Conservation (phyloP, 768 basidiomycete genomes). For the Pisolithus albus region DNA sequence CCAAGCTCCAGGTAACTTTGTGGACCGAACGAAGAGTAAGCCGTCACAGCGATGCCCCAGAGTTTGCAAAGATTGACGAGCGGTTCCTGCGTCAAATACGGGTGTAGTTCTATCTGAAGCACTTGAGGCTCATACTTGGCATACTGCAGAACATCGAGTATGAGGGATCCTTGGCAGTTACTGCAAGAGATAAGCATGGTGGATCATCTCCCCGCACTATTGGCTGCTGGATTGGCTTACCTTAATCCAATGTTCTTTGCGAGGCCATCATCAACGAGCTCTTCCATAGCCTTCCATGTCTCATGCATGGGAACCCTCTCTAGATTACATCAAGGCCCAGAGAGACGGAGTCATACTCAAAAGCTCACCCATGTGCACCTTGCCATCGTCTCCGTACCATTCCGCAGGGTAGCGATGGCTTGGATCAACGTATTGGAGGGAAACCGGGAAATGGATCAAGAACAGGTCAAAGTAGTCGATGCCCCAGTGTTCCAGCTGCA, state of each 20-base stretch:
- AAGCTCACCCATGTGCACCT: slow-evolving; percentile 53
- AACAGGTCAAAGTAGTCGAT: slow-evolving; percentile 79
- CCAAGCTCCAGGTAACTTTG: slow-evolving; percentile 61
- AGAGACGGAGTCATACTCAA: not conserved
- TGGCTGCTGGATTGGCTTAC: slow-evolving; percentile 26
- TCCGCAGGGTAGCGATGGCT: slow-evolving; percentile 71
- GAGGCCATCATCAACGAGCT: slow-evolving; percentile 61
- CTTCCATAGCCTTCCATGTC: slow-evolving; percentile 83
- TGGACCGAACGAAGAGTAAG: slow-evolving; percentile 51
- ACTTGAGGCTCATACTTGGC: slow-evolving; percentile 57
- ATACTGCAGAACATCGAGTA: slow-evolving; percentile 74
- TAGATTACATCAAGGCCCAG: slow-evolving; percentile 16
- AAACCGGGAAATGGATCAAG: slow-evolving; percentile 81
- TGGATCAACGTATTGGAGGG: slow-evolving; percentile 77
- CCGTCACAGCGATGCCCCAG: slow-evolving; percentile 46
- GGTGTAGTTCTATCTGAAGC: slow-evolving; percentile 56
- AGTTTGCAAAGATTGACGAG: slow-evolving; percentile 38
- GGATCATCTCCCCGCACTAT: not conserved
- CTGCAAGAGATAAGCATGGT: slow-evolving; percentile 29
- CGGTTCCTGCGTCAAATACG: slow-evolving; percentile 45
- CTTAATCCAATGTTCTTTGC: slow-evolving; percentile 77
- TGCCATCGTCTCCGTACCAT: slow-evolving; percentile 72
- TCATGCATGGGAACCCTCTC: slow-evolving; percentile 67
- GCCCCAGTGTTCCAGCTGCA: slow-evolving; percentile 76
- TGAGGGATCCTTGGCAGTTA: slow-evolving; percentile 65